Conservation (phyloP, 1,284 basidiomycete genomes). For the Irpex sp. region DNA sequence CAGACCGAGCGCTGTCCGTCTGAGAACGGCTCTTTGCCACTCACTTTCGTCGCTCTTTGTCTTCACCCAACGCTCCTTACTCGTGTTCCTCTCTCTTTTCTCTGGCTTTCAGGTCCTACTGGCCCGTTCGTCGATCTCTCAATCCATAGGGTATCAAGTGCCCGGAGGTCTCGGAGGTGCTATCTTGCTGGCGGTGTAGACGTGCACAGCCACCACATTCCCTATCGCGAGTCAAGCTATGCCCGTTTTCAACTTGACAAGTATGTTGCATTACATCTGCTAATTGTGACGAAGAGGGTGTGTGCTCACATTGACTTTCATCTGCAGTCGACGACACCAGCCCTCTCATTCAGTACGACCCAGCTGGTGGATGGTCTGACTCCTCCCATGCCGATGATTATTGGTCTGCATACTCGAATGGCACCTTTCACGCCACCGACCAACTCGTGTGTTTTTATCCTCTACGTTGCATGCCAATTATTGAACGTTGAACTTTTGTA, state of each 20-base stretch:
- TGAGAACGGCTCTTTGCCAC: neutral
- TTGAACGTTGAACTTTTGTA: neutral
- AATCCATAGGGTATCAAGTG: no score
- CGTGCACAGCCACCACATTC: neutral
- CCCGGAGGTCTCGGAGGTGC: neutral
- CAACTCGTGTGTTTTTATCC: conserved; percentile 5
- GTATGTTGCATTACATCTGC: neutral
- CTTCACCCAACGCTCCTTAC: neutral
- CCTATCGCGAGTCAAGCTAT: neutral
- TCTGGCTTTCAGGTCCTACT: neutral
- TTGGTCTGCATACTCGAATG: conserved; percentile 3
- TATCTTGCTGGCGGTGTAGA: neutral
- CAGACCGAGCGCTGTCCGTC: neutral
- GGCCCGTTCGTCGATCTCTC: no score
- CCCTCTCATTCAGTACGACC: conserved; percentile 7
- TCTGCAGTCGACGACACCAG: conserved; percentile 9
- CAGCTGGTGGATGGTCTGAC: conserved; percentile 7
- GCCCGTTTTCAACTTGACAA: conserved; percentile 12
- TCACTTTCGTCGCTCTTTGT: neutral
- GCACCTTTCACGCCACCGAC: conserved; percentile 10
- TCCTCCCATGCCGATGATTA: conserved; percentile 1
- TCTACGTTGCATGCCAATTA: neutral
- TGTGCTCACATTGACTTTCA: neutral
- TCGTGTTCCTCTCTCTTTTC: neutral
- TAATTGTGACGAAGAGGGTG: neutral